Conservation (phyloP, 2,329 filamentous ascomycete genomes). For the Metarhizium rileyi region DNA sequence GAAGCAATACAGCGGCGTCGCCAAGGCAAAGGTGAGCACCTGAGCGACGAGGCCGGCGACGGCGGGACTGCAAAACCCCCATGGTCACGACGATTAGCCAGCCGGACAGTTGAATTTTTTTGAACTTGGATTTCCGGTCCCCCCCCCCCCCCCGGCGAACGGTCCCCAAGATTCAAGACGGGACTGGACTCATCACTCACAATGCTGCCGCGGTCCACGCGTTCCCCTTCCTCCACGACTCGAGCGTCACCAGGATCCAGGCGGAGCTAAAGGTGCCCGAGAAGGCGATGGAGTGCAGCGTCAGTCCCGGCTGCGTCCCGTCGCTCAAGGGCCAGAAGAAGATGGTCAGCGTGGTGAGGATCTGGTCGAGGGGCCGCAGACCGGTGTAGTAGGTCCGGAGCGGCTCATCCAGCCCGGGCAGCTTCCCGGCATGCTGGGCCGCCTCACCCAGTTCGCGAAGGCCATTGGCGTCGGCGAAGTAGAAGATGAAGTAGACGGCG, state of each 20-base stretch:
- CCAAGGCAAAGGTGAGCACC: constrained; percentile 12
- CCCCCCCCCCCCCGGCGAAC: no score
- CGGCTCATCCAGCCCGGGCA: constrained; percentile 10
- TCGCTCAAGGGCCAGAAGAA: constrained; percentile 13
- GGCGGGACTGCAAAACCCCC: constrained; percentile 7
- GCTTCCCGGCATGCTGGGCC: neutral
- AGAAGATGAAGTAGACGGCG: constrained; percentile 12
- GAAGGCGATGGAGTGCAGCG: constrained; percentile 12
- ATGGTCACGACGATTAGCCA: no score
- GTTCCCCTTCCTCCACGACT: constrained; percentile 13
- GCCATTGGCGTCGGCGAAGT: constrained; percentile 10
- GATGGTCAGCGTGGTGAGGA: constrained; percentile 9
- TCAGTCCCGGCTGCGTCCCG: constrained; percentile 6
- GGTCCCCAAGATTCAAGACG: neutral
- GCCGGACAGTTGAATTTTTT: no score
- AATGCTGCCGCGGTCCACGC: constrained; percentile 8
- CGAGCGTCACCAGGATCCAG: constrained; percentile 11
- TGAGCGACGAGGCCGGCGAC: constrained; percentile 10
- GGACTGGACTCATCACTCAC: constrained; percentile 4
- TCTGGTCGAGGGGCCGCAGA: constrained; percentile 6
- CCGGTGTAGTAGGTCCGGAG: constrained; percentile 11
- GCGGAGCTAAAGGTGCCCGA: constrained; percentile 11
- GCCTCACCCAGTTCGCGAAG: constrained; percentile 4
- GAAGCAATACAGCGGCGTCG: constrained; percentile 10
- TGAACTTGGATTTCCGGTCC: no score